Evolutionary conservation across 2,329 filamentous ascomycete species (phyloP), one percentile per base, ranked within the genome.

Genomic region (Cordyceps javanica): DNA sequence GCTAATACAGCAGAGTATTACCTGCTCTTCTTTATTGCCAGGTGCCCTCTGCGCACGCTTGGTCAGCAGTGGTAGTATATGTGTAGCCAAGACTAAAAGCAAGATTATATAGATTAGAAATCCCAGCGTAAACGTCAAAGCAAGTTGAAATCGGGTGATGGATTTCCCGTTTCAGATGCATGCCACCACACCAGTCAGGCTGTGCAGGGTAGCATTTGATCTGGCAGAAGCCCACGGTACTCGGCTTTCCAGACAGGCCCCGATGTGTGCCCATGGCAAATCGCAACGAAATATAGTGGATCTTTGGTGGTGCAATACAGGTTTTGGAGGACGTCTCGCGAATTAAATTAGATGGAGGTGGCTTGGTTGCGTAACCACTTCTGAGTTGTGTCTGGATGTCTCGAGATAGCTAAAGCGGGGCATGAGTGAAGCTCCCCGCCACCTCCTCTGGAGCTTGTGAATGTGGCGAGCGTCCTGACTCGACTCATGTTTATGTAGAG

Each of bases 371-470:
- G 52, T 55, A 55, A 55, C 52, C 42, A 36, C n/a, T 32, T 39
- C 46, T n/a, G 25, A 28, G 26, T n/a, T 41, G 23, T 51, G 23
- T 19, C 10, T 19, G 11, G 28, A n/a, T 32, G 50, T 25, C 38
- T 46, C 36, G 53, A 56, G 38, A 56, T 14, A 19, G 44, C 32
- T 39, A 56, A 56, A 56, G 53, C 53, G 53, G 53, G 53, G 53
- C 53, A 48, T 36, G 25, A 34, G 14, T 25, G 21, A 30, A 41
- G 23, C 23, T n/a, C 32, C 34, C 30, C 53, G 32, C 53, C 53
- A 21, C 53, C 53, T n/a, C n/a, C 41, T 14, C 38, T 19, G 3
- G 16, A 41, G 41, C 30, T 49, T 36, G 45, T 45, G 6, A 38
- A 13, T 38, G 30, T 38, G 28, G 30, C 36, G 34, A n/a, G 13